Conservation (phyloP, 371 early-diverging fungal species). For the Cokeromyces recurvatus region DNA sequence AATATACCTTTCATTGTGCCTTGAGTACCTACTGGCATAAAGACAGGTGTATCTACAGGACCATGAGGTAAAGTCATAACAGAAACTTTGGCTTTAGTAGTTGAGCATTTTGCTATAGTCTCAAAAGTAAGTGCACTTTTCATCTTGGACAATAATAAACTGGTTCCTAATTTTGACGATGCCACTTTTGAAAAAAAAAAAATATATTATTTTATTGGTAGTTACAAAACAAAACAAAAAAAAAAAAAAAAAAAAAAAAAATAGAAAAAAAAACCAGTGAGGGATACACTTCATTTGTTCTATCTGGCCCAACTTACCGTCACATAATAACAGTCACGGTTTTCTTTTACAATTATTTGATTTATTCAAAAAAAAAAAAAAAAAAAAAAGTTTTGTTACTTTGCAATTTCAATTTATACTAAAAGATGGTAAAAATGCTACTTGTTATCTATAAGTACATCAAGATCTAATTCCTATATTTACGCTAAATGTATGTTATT, state of each 20-base stretch:
- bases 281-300: too few relatives aligned
- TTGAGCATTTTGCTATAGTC: conserved; percentile 71
- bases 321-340: too few relatives aligned
- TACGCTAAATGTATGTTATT: too few relatives aligned
- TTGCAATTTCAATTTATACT: too few relatives aligned
- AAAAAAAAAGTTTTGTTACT: too few relatives aligned
- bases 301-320: too few relatives aligned
- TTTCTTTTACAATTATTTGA: too few relatives aligned
- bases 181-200: conserved; percentile 1
- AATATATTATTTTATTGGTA: too few relatives aligned
- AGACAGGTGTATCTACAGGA: conserved; percentile 85
- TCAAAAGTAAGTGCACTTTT: conserved; percentile 26
- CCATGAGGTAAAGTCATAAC: conserved; percentile 79
- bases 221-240: neutral
- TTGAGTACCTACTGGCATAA: conserved; percentile 99
- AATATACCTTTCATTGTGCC: conserved; percentile 91
- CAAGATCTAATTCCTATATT: too few relatives aligned
- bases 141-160: conserved; percentile 7
- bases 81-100: conserved; percentile 86
- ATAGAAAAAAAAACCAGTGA: neutral
- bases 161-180: neutral
- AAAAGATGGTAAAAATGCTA: too few relatives aligned
- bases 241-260: conserved; percentile 1
- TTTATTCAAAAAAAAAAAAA: too few relatives aligned
- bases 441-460: too few relatives aligned